phyloP scores from a whole-genome alignment of 2,329 filamentous ascomycete species.

The Alternaria sp. region DNA sequence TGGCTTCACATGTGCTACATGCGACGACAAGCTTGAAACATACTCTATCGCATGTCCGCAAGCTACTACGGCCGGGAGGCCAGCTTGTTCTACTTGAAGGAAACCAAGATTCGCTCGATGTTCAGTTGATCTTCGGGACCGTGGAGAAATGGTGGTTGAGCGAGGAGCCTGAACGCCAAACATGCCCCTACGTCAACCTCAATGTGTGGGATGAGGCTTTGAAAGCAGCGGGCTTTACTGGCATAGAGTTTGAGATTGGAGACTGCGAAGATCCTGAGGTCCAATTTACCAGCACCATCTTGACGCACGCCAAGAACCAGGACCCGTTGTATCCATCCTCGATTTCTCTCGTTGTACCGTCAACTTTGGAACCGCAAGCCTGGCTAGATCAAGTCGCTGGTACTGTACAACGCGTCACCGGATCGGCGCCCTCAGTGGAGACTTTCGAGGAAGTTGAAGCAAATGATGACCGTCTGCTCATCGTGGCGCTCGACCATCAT shows the following conservation, averaged over 20 bases:
- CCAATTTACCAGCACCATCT: slow-evolving; percentile 3
- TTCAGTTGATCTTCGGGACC: slow-evolving; percentile 1
- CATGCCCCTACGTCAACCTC: not conserved
- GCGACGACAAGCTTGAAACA: slow-evolving; percentile 1
- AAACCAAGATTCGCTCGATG: not conserved
- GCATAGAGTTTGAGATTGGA: slow-evolving; percentile 5
- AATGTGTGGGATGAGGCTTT: not conserved
- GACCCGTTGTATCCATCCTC: not conserved
- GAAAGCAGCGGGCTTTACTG: slow-evolving; percentile 3
- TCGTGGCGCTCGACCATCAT: not conserved
- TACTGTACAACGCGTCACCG: not conserved
- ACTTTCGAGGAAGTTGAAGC: not conserved
- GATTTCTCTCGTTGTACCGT: not conserved
- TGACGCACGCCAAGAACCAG: slow-evolving; percentile 3
- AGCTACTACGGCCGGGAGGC: not conserved
- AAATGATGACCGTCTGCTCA: not conserved
- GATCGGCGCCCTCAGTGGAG: not conserved
- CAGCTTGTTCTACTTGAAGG: slow-evolving; percentile 1
- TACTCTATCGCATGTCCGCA: slow-evolving; percentile 3
- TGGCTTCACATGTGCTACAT: slow-evolving; percentile 6
- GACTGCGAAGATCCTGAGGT: slow-evolving; percentile 4
- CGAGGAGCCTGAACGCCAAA: slow-evolving; percentile 6
- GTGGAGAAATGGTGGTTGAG: slow-evolving; percentile 2
- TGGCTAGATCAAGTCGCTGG: not conserved
- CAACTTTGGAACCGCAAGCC: not conserved